Percentiles rank a stretch among this genome's conserved stretches.
phyloP scores from a whole-genome alignment of 73 alveolate genomes.

The Uronychia binucleata region DNA sequence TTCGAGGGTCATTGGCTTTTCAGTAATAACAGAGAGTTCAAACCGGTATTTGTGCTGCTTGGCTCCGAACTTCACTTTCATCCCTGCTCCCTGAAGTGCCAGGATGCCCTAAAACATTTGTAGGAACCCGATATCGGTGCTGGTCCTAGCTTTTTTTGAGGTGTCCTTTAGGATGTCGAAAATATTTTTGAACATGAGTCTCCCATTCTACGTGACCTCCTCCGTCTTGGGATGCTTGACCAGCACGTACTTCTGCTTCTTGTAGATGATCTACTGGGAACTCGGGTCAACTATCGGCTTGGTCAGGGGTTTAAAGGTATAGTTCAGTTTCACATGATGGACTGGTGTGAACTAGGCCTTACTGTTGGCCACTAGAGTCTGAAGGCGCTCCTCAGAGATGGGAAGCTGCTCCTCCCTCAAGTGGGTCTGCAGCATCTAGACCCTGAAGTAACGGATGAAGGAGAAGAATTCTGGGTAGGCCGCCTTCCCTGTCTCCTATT shows the following conservation, averaged over 20 bases:
- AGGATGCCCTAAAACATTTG: background rate
- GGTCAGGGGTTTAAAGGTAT: background rate
- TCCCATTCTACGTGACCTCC: background rate
- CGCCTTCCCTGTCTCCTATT: background rate
- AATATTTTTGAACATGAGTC: background rate
- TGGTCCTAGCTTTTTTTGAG: background rate
- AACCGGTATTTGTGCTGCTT: background rate
- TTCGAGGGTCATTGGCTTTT: conserved; percentile 1
- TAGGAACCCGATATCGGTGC: background rate
- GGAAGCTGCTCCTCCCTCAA: background rate
- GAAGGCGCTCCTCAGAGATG: background rate
- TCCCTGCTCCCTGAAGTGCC: background rate
- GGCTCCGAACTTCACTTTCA: background rate
- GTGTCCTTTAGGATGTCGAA: background rate
- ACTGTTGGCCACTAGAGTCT: background rate
- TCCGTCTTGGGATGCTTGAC: background rate
- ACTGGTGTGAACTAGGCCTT: background rate
- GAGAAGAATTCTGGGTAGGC: background rate
- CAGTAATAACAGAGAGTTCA: background rate
- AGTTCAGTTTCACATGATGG: background rate
- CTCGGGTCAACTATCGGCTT: background rate
- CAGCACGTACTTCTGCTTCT: background rate
- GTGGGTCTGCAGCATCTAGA: background rate
- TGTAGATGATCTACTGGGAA: background rate
- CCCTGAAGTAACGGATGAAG: background rate